Conservation (phyloP, 225 moss, liverwort and hornwort genomes). For the Ulota crispa region DNA sequence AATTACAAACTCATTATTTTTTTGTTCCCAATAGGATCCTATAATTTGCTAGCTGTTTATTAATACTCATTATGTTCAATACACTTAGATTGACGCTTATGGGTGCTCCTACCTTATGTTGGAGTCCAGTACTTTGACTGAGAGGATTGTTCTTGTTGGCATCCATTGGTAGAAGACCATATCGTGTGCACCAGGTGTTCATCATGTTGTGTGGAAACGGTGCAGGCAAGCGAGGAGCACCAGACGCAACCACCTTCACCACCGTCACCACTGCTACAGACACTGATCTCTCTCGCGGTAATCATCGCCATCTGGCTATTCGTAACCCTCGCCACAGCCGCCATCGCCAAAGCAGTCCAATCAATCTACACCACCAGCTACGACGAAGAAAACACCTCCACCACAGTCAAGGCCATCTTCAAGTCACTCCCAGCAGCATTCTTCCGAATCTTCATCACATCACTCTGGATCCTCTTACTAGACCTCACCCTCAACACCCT, state of each 20-base stretch:
- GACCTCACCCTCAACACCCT: neutral
- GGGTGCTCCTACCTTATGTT: too few species aligned
- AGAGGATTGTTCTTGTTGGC: too few species aligned
- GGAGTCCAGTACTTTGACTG: too few species aligned
- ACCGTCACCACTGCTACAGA: too few species aligned
- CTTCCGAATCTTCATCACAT: conserved; percentile 26
- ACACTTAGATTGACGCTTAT: too few species aligned
- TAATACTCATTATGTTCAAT: too few species aligned
- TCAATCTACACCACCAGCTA: conserved; percentile 23
- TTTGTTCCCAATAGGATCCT: too few species aligned
- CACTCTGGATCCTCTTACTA: conserved; percentile 16
- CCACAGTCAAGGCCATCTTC: conserved; percentile 7
- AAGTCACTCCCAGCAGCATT: conserved; percentile 26
- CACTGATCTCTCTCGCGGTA: neutral
- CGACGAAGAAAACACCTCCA: conserved; percentile 14
- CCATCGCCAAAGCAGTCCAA: conserved; percentile 22
- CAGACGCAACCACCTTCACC: neutral
- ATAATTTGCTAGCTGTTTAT: too few species aligned
- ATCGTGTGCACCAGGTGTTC: neutral
- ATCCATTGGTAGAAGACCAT: too few species aligned
- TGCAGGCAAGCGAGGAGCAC: neutral
- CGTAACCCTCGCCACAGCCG: conserved; percentile 10
- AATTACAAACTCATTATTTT: too few species aligned
- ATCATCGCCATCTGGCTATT: conserved; percentile 17
- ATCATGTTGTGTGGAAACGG: neutral